A percentile compares a stretch with the other conserved stretches of the same genome.
Conservation (phyloP, 306 rosid genomes). For the Vigna reflexopilosa region DNA sequence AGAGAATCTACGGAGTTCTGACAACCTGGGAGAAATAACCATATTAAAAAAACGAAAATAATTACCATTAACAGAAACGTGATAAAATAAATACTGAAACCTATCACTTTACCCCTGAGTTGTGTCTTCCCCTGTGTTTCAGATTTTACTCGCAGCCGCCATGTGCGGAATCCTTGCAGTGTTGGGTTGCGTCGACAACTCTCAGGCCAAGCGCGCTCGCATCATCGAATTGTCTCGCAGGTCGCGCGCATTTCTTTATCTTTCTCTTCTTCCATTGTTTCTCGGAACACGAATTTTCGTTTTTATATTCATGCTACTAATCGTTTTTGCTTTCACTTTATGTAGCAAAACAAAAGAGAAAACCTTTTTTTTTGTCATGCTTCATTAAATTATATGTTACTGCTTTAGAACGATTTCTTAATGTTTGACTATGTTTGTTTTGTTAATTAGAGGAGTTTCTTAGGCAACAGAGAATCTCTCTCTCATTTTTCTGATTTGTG, state of each 20-base stretch:
- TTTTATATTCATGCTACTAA: background rate
- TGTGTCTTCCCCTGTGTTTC: conserved; percentile 2
- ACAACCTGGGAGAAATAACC: conserved; percentile 39
- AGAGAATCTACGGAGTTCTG: conserved; percentile 33
- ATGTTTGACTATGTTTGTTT: background rate
- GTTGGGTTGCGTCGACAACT: conserved; percentile 75
- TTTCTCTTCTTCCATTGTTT: background rate
- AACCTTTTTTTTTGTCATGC: background rate
- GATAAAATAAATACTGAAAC: background rate
- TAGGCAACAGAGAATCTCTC: background rate
- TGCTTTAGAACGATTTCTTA: background rate
- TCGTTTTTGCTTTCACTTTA: conserved; percentile 3
- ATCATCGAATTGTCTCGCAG: conserved; percentile 91
- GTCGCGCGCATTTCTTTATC: conserved; percentile 40
- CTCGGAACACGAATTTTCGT: background rate
- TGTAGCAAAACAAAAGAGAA: background rate
- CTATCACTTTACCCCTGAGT: conserved; percentile 8
- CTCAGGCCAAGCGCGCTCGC: conserved; percentile 88
- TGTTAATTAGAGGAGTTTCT: background rate
- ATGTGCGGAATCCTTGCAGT: conserved; percentile 99
- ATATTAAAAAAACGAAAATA: background rate
- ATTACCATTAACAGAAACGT: background rate
- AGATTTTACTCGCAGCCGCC: conserved; percentile 50
- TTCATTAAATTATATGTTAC: background rate
- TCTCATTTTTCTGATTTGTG: background rate